phyloP scores from a whole-genome alignment of 2,329 filamentous ascomycete genomes.

The Xylaria sp. region DNA sequence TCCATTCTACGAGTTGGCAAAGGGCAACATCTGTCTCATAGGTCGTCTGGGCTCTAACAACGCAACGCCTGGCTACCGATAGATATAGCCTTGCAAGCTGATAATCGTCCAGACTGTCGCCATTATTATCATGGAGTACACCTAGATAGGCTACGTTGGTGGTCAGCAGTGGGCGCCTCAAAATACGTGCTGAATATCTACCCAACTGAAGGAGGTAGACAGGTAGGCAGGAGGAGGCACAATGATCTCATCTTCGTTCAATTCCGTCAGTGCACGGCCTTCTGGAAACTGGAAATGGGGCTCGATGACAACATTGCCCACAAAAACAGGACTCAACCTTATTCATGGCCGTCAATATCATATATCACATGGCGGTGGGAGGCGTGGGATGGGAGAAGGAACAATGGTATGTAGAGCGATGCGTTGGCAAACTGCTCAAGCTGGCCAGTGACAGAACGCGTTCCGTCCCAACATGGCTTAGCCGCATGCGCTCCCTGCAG shows the following conservation, averaged over 20 bases:
- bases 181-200: not conserved
- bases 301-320: slow-evolving; percentile 11
- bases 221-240: not conserved
- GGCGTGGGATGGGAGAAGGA: slow-evolving; percentile 7
- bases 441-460: slow-evolving; percentile 26
- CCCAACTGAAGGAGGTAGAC: no score
- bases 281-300: not conserved
- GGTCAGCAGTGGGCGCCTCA: not conserved
- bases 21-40: not conserved
- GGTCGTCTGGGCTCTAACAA: not conserved
- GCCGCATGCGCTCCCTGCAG: slow-evolving; percentile 21
- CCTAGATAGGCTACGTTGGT: not conserved
- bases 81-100: not conserved
- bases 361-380: slow-evolving; percentile 10
- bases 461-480: slow-evolving; percentile 24
- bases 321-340: slow-evolving; percentile 1
- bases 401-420: slow-evolving; percentile 1
- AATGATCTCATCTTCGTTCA: slow-evolving; percentile 10
- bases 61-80: not conserved
- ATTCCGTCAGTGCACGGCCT: not conserved
- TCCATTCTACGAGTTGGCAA: not conserved
- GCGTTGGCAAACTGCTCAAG: slow-evolving; percentile 34
- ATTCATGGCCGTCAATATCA: not conserved
- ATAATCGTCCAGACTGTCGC: not conserved
- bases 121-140: not conserved